Base-by-base conservation (phyloP, 1,139 yeast species). In the Debaryomyces singareniensis region DNA sequence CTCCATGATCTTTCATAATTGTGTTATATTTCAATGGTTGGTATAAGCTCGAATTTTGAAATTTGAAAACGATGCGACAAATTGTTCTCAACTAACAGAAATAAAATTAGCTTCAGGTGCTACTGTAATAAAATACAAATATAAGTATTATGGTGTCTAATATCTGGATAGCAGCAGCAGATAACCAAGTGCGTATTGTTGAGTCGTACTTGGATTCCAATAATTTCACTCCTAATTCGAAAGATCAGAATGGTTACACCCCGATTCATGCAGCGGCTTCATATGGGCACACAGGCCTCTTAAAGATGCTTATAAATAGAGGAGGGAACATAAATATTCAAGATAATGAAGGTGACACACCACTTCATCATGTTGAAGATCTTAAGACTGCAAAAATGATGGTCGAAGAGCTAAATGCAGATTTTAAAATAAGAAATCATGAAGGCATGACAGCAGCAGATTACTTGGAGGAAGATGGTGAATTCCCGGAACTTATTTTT, bases 211-310 rank as follows among this genome's bases (percentile, higher is more conserved):
- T 91, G 10, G 59, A 56, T 4, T 51, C 70, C 0, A 81, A 80
- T 1, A 49, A 59, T 10, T 68, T 65, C 38, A 65, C 77, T 2
- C 73, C 96, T 2, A 80, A 85, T 47, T 71, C 80, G 13, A 76
- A 80, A 42, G 98, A 91, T 52, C 82, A 86, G 1, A 86, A 87
- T 47, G 98, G 98, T 0, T 91, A 91, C 55, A 89, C 97, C 0
- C 94, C 97, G 9, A 70, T 91, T 16, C 98, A 91, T 53, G 98
- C 98, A 1, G 96, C 97, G 3, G 94, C 94, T 3, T 82, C 96
- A 1, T 91, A 91, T 51, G 93, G 93, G 4, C 91, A 91, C 49
- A 45, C 61, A 5, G 87, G 80, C 6, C 61, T 93, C 28, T 61
- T 93, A 29, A 56, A 61, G 33, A 70, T 68, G 36, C 66, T 91